Conservation (phyloP, 352 stramenopile genomes). For the Phytophthora foliorum region DNA sequence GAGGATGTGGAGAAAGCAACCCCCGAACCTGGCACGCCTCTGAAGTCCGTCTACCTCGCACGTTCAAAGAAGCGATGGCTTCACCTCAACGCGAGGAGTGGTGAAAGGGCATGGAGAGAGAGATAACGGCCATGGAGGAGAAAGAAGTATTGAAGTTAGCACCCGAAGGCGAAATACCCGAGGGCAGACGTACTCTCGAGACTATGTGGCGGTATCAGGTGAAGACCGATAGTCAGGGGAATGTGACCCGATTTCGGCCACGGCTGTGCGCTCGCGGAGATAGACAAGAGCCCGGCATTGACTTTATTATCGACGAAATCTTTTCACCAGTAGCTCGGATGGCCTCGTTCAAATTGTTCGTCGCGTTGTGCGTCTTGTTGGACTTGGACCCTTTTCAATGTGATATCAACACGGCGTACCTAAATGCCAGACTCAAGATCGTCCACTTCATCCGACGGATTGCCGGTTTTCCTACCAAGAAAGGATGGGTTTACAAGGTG, state of each 20-base stretch:
- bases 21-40: no score
- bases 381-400: slow-evolving; percentile 2
- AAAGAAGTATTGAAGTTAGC: slow-evolving; percentile 8
- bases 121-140: slow-evolving; percentile 7
- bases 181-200: no score
- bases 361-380: slow-evolving; percentile 4
- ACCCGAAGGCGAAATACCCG: no score
- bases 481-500: not conserved
- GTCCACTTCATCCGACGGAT: slow-evolving; percentile 4
- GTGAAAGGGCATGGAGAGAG: slow-evolving; percentile 14
- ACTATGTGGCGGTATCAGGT: slow-evolving; percentile 14
- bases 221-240: slow-evolving; percentile 10
- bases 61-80: not conserved
- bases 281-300: slow-evolving; percentile 2
- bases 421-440: not conserved
- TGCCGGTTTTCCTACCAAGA: not conserved
- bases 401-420: not conserved
- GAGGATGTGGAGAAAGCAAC: no score
- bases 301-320: not conserved
- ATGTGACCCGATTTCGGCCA: slow-evolving; percentile 6
- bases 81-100: slow-evolving; percentile 5
- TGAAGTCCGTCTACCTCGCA: slow-evolving; percentile 4
- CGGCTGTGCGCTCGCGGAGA: slow-evolving; percentile 10
- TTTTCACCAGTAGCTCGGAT: slow-evolving; percentile 12
- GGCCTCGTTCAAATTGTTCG: slow-evolving; percentile 12